Percentiles rank a stretch among this genome's conserved stretches.
Conservation (phyloP, 768 basidiomycete species). For the Tulasnella sp. region DNA sequence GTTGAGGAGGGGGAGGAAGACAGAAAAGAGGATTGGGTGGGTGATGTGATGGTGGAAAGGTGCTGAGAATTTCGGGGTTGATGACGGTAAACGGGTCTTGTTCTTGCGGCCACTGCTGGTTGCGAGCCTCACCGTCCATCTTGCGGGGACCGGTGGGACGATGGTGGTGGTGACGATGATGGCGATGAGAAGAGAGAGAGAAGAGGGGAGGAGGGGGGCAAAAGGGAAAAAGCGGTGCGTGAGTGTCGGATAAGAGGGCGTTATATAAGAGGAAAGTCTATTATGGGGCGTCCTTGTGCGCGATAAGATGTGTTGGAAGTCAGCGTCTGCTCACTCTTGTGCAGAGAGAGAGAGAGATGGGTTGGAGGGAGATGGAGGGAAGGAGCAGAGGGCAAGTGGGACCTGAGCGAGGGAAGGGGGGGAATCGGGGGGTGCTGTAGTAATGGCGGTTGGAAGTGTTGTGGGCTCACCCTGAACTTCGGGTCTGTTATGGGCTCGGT, state of each 20-base stretch:
- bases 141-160: background rate
- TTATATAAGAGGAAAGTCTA: background rate
- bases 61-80: background rate
- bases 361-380: background rate
- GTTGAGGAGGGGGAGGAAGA: background rate
- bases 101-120: background rate
- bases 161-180: background rate
- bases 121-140: background rate
- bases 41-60: background rate
- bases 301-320: background rate
- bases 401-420: background rate
- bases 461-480: background rate
- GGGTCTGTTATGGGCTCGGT: background rate
- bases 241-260: background rate
- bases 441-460: background rate
- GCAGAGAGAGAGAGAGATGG: background rate
- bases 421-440: background rate
- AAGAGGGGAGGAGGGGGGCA: background rate
- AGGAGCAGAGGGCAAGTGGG: background rate
- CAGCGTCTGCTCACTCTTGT: background rate
- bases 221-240: background rate
- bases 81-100: background rate
- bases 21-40: background rate
- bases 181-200: background rate
- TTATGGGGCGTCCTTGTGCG: background rate